Conservation (phyloP, 2,329 filamentous ascomycete species). For the Trichoderma polysporum region DNA sequence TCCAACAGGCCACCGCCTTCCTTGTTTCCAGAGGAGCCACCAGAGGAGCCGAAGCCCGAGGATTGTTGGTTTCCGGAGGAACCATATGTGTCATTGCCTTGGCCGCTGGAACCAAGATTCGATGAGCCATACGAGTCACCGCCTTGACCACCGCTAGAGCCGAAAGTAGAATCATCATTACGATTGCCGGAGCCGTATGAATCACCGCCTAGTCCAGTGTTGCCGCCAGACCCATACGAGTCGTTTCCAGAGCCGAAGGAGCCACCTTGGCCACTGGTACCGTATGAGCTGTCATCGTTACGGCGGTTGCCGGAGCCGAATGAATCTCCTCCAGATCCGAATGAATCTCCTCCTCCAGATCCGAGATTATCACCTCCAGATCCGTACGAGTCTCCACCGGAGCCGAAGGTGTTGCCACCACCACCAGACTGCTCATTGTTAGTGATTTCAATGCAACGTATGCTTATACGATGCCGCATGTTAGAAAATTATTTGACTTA, state of each 20-base stretch:
- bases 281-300: conserved; percentile 13
- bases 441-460: neutral
- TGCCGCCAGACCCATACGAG: conserved; percentile 23
- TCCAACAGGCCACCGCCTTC: conserved; percentile 45
- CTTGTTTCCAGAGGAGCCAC: neutral
- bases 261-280: conserved; percentile 8
- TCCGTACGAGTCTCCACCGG: conserved; percentile 25
- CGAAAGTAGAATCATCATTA: neutral
- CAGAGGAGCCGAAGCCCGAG: conserved; percentile 19
- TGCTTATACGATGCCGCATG: neutral
- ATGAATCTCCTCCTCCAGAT: conserved; percentile 20
- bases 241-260: conserved; percentile 24
- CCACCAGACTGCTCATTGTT: conserved; percentile 20
- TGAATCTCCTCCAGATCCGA: conserved; percentile 13
- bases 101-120: conserved; percentile 21
- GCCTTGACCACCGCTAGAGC: conserved; percentile 21
- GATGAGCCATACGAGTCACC: conserved; percentile 27
- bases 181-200: conserved; percentile 2
- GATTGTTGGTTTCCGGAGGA: conserved; percentile 13
- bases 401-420: conserved; percentile 20
- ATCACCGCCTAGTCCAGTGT: conserved; percentile 21
- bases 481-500: neutral
- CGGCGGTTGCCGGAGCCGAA: conserved; percentile 26
- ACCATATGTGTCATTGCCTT: conserved; percentile 20
- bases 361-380: conserved; percentile 24